Evolutionary conservation across 2,329 filamentous ascomycete genomes (phyloP).

Genomic region (Ilyonectria sp.): DNA sequence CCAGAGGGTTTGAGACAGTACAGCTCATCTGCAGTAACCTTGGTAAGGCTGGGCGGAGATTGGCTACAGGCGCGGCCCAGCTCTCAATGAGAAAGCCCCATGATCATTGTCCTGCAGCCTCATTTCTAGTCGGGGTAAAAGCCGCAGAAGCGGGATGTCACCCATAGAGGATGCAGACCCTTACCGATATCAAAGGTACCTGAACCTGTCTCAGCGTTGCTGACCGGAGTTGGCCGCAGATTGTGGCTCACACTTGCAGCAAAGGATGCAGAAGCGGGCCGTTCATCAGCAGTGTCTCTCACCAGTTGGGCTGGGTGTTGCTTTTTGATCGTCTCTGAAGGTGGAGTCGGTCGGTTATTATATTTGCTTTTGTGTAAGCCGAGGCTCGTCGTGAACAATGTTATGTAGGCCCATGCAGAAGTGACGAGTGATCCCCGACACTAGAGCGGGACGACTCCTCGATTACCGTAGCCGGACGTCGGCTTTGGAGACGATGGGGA

Average conservation of each 20-base stretch:
- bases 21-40: conserved; percentile 25
- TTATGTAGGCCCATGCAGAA: neutral
- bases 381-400: conserved; percentile 1
- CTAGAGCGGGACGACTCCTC: neutral
- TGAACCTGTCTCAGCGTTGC: neutral
- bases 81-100: conserved; percentile 9
- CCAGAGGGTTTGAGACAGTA: conserved; percentile 15
- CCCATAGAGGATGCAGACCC: conserved; percentile 3
- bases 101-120: conserved; percentile 26
- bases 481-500: conserved; percentile 8
- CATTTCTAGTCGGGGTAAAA: conserved; percentile 18
- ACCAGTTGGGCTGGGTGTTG: neutral
- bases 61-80: conserved; percentile 20
- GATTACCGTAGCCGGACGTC: neutral
- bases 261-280: neutral
- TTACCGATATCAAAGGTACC: conserved; percentile 2
- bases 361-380: conserved; percentile 13
- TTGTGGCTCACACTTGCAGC: neutral
- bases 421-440: conserved; percentile 1
- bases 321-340: conserved; percentile 8
- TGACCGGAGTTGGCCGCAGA: conserved; percentile 6
- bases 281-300: neutral
- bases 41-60: conserved; percentile 17
- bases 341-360: conserved; percentile 8
- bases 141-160: conserved; percentile 10